A percentile compares a stretch with the other conserved stretches of the same genome.
Conservation (phyloP, 2,329 filamentous ascomycete genomes). For the Pseudogymnoascus sp. region DNA sequence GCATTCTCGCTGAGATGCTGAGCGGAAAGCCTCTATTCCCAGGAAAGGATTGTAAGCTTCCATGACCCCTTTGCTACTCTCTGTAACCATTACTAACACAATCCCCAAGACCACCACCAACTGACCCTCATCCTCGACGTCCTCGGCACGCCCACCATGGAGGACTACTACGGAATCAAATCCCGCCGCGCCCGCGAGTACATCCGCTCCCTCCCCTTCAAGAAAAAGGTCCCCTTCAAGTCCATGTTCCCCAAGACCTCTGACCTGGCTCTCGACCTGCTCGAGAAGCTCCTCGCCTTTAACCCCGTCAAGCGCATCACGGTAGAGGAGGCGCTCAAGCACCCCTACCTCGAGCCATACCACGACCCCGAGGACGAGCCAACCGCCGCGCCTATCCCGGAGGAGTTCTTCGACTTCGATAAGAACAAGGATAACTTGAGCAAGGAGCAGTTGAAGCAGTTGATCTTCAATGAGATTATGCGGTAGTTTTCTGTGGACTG, state of each 20-base stretch:
- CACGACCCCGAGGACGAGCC: conserved; percentile 98
- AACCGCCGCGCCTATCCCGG: conserved; percentile 89
- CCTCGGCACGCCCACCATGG: conserved; percentile 96
- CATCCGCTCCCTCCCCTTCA: conserved; percentile 95
- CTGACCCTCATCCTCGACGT: conserved; percentile 95
- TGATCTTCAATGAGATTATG: conserved; percentile 96
- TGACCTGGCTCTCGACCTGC: conserved; percentile 84
- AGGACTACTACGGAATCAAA: conserved; percentile 99
- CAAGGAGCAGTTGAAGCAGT: conserved; percentile 94
- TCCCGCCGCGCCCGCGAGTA: conserved; percentile 94
- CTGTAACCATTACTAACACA: conserved; percentile 10
- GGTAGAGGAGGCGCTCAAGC: conserved; percentile 92
- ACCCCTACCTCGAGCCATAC: conserved; percentile 97
- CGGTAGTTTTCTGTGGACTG: conserved; percentile 18
- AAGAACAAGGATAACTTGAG: conserved; percentile 98
- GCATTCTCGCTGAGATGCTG: conserved; percentile 96
- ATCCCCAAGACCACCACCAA: conserved; percentile 80
- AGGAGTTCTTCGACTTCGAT: conserved; percentile 99
- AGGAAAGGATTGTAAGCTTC: conserved; percentile 83
- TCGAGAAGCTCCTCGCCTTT: conserved; percentile 94
- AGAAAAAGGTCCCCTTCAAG: conserved; percentile 99
- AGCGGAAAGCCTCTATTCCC: conserved; percentile 97
- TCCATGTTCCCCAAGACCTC: conserved; percentile 98
- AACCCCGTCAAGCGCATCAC: conserved; percentile 98
- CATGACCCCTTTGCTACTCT: neutral